These are phyloP conservation scores for Cucurbitaria berberidis DNA, from an alignment of 2,329 filamentous ascomycete species.

Conservation along the genomic window DNA sequence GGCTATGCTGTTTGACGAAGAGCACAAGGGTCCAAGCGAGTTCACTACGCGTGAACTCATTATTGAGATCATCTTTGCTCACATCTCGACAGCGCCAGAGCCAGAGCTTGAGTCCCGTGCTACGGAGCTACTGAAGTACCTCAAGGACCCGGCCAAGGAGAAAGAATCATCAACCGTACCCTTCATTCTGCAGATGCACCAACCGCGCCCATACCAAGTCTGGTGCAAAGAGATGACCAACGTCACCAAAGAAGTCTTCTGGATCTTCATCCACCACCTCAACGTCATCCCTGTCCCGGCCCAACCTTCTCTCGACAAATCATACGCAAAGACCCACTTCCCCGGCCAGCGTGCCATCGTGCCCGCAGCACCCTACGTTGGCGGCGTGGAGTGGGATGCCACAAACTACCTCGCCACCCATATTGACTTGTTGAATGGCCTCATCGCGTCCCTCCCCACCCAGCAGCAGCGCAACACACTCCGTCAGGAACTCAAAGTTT, in stretches of 20 bases:
- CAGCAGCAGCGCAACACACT: slow-evolving; percentile 74
- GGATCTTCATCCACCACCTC: slow-evolving; percentile 95
- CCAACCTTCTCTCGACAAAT: slow-evolving; percentile 24
- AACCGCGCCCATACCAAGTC: slow-evolving; percentile 84
- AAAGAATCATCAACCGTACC: slow-evolving; percentile 78
- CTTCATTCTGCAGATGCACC: slow-evolving; percentile 89
- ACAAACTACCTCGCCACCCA: slow-evolving; percentile 95
- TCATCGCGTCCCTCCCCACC: slow-evolving; percentile 80
- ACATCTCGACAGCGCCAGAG: slow-evolving; percentile 68
- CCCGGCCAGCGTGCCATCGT: slow-evolving; percentile 87
- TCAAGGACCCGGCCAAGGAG: slow-evolving; percentile 75
- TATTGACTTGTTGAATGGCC: slow-evolving; percentile 88
- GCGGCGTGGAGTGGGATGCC: slow-evolving; percentile 97
- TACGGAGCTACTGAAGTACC: slow-evolving; percentile 74
- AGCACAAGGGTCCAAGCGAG: slow-evolving; percentile 96
- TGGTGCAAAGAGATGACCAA: slow-evolving; percentile 93
- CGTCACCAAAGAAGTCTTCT: slow-evolving; percentile 98
- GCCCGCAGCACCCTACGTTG: slow-evolving; percentile 92
- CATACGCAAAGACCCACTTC: slow-evolving; percentile 72
- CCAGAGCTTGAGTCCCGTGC: slow-evolving; percentile 72
- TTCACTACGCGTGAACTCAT: slow-evolving; percentile 93
- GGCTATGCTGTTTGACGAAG: slow-evolving; percentile 92
- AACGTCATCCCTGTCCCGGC: slow-evolving; percentile 77
- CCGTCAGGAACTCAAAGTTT: slow-evolving; percentile 77
- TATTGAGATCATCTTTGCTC: slow-evolving; percentile 86